A percentile compares a stretch with the other conserved stretches of the same genome.
phyloP scores from a whole-genome alignment of 306 rosid species.

The Begonia fuchsioides region DNA sequence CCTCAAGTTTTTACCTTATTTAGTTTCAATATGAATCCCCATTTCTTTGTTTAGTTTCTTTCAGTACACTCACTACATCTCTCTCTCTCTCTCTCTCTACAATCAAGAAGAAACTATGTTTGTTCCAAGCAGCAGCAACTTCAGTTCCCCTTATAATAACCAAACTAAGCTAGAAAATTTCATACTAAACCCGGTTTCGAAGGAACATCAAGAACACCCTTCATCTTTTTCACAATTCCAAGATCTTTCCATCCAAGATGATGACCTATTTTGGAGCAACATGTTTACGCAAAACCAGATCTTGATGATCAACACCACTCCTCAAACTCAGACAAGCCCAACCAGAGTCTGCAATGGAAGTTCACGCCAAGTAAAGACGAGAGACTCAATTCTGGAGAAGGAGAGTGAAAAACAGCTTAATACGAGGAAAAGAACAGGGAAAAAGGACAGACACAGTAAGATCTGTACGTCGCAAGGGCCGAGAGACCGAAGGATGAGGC shows the following conservation, averaged over 20 bases:
- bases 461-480: conserved; percentile 44
- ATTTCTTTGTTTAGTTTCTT: no score
- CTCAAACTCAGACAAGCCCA: no score
- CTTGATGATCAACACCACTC: no score
- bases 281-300: conserved; percentile 12
- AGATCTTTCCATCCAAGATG: conserved; percentile 8
- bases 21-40: no score
- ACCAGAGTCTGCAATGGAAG: no score
- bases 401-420: not conserved
- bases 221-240: not conserved
- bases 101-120: no score
- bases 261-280: conserved; percentile 18
- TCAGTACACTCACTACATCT: no score
- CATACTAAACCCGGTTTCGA: not conserved
- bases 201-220: not conserved
- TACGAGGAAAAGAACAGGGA: conserved; percentile 21
- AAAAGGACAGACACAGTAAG: conserved; percentile 53
- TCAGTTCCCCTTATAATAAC: not conserved
- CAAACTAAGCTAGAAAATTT: not conserved
- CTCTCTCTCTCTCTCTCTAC: no score
- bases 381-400: no score
- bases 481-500: conserved; percentile 42
- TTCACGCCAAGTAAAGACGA: no score
- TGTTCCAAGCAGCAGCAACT: no score
- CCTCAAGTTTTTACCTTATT: no score